Conservation (phyloP, 2,329 filamentous ascomycete species). For the Boeremia lycopersici region DNA sequence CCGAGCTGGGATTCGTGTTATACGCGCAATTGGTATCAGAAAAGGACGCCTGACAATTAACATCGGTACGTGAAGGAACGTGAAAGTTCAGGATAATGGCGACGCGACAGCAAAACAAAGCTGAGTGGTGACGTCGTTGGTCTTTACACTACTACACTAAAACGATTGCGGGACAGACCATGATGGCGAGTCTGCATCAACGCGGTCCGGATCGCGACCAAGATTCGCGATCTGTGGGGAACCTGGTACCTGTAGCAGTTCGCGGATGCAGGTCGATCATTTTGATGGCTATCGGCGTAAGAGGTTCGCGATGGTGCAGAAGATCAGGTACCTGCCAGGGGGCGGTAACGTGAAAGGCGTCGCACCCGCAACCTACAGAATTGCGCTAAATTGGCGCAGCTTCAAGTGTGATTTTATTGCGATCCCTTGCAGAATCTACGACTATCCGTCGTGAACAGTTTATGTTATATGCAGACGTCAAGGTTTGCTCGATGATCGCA, state of each 20-base stretch:
- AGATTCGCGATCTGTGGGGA: slow-evolving; percentile 22
- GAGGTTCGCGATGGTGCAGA: not conserved
- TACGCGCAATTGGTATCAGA: not conserved
- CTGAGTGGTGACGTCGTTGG: slow-evolving; percentile 36
- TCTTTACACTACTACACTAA: slow-evolving; percentile 13
- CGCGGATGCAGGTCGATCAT: slow-evolving; percentile 17
- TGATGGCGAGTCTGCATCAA: slow-evolving; percentile 26
- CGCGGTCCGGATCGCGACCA: slow-evolving; percentile 18
- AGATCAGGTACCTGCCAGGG: not conserved
- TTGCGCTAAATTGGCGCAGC: not conserved
- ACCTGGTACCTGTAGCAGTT: slow-evolving; percentile 25
- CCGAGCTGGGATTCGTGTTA: not conserved
- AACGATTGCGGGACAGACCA: slow-evolving; percentile 26
- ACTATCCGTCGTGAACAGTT: not conserved
- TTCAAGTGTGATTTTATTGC: too few relatives aligned
- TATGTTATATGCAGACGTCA: not conserved
- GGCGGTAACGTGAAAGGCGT: not conserved
- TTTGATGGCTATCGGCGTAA: slow-evolving; percentile 2
- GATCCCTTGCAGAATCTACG: too few relatives aligned
- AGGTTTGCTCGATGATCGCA: not conserved
- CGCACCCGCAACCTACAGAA: not conserved
- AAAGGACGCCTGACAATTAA: slow-evolving; percentile 10
- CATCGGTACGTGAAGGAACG: slow-evolving; percentile 15
- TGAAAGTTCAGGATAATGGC: not conserved
- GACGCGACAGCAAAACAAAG: slow-evolving; percentile 8